Conservation (phyloP, 257 asterid genomes). For the Salvia rosmarinus region DNA sequence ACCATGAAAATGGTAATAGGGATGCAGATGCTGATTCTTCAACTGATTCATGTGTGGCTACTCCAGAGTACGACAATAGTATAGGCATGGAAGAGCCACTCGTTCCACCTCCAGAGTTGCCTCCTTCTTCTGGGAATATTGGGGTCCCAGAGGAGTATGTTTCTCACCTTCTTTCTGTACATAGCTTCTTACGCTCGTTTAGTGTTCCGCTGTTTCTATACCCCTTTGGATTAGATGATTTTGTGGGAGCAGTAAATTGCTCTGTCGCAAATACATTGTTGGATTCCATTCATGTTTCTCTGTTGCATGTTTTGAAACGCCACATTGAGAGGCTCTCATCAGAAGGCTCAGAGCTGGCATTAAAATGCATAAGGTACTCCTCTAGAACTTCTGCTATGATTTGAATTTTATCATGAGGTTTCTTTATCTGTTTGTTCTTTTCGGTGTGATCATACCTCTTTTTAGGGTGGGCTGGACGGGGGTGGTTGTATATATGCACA, state of each 20-base stretch:
- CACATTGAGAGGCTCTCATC: conserved; percentile 64
- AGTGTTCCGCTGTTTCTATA: conserved; percentile 67
- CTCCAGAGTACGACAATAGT: conserved; percentile 37
- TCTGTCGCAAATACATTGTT: conserved; percentile 66
- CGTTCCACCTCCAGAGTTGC: conserved; percentile 74
- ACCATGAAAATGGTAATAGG: conserved; percentile 28
- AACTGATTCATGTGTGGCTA: conserved; percentile 56
- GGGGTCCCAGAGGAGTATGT: conserved; percentile 72
- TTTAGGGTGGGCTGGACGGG: background rate
- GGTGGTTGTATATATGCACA: conserved; percentile 8
- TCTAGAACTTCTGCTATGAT: background rate
- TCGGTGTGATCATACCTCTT: background rate
- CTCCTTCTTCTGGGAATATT: conserved; percentile 78
- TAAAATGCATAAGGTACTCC: conserved; percentile 77
- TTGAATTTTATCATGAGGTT: conserved; percentile 3
- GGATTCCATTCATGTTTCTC: conserved; percentile 82
- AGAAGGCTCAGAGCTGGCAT: conserved; percentile 69
- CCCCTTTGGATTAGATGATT: conserved; percentile 82
- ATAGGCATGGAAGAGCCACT: conserved; percentile 46
- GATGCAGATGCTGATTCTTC: conserved; percentile 42
- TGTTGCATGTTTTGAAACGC: conserved; percentile 66
- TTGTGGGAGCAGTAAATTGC: conserved; percentile 92
- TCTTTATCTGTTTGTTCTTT: conserved; percentile 4
- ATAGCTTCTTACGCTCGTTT: conserved; percentile 74
- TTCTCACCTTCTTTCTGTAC: conserved; percentile 70